These are phyloP conservation scores for Peziza echinospora DNA, from an alignment of 495 filamentous ascomycete genomes.

Conservation along the genomic window DNA sequence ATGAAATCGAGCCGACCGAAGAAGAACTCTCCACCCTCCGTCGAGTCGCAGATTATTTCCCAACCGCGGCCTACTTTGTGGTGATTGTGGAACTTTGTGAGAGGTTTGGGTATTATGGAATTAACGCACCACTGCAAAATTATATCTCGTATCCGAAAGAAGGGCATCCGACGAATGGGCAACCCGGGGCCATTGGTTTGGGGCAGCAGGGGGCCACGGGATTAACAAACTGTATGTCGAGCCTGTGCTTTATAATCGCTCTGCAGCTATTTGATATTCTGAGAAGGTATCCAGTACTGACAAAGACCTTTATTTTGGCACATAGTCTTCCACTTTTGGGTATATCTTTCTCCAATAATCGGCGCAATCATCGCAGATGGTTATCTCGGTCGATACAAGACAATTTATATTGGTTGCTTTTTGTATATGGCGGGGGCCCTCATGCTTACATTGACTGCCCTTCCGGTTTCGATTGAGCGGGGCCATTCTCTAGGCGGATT, in stretches of 20 bases:
- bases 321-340: conserved; percentile 47
- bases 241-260: conserved; percentile 20
- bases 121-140: too few relatives aligned
- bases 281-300: neutral
- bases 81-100: conserved; percentile 59
- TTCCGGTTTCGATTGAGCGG: conserved; percentile 37
- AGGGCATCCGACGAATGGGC: conserved; percentile 21
- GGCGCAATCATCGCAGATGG: conserved; percentile 45
- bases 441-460: conserved; percentile 38
- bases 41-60: conserved; percentile 42
- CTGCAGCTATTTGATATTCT: neutral
- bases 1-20: conserved; percentile 28
- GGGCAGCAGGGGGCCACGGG: conserved; percentile 45
- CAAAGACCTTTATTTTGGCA: neutral
- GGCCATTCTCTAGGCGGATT: conserved; percentile 35
- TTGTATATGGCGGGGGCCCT: conserved; percentile 44
- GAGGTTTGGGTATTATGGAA: conserved; percentile 63
- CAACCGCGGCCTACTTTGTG: conserved; percentile 42
- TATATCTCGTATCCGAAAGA: too few relatives aligned
- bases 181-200: conserved; percentile 43
- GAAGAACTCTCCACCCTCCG: conserved; percentile 40
- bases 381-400: conserved; percentile 48
- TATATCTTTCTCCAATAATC: conserved; percentile 44
- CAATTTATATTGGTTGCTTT: conserved; percentile 35
- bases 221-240: too few relatives aligned